phyloP scores from a whole-genome alignment of 192 early-diverging fungal genomes.

The Umbelopsis ramanniana region DNA sequence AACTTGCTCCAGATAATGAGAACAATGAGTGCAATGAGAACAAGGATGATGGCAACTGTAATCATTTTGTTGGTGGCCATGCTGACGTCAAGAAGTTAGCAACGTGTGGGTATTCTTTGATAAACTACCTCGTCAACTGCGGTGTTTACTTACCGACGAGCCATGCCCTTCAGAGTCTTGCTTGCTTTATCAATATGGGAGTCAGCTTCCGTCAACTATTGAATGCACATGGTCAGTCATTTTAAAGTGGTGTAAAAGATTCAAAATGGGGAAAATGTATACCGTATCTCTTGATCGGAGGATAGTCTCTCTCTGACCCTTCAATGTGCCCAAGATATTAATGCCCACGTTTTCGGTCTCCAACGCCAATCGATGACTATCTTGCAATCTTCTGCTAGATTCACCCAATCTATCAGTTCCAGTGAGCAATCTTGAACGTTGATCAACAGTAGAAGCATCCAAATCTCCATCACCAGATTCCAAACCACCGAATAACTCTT shows the following conservation, averaged over 20 bases:
- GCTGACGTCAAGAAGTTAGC: constrained; percentile 45
- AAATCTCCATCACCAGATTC: constrained; percentile 48
- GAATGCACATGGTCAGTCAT: constrained; percentile 28
- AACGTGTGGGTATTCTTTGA: not conserved
- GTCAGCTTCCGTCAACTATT: constrained; percentile 77
- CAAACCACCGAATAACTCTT: constrained; percentile 62
- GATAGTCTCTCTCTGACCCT: constrained; percentile 92
- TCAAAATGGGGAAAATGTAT: constrained; percentile 29
- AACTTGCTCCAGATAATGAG: constrained; percentile 85
- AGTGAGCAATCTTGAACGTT: constrained; percentile 76
- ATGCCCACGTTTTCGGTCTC: constrained; percentile 92
- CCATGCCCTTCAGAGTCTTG: constrained; percentile 73
- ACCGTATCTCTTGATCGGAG: constrained; percentile 82
- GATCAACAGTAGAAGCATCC: constrained; percentile 70
- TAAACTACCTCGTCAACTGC: not conserved
- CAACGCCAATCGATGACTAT: constrained; percentile 86
- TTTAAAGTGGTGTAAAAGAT: constrained; percentile 9
- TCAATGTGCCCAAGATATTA: constrained; percentile 78
- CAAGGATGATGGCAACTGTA: constrained; percentile 80
- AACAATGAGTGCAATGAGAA: constrained; percentile 81
- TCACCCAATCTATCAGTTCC: constrained; percentile 88
- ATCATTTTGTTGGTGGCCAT: constrained; percentile 89
- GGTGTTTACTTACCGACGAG: constrained; percentile 61
- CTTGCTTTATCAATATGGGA: constrained; percentile 69
- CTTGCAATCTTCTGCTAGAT: constrained; percentile 79